A percentile compares a stretch with the other conserved stretches of the same genome.
These are phyloP conservation scores for Echinosophora koreensis DNA, from an alignment of 306 rosid species.

Conservation along the genomic window DNA sequence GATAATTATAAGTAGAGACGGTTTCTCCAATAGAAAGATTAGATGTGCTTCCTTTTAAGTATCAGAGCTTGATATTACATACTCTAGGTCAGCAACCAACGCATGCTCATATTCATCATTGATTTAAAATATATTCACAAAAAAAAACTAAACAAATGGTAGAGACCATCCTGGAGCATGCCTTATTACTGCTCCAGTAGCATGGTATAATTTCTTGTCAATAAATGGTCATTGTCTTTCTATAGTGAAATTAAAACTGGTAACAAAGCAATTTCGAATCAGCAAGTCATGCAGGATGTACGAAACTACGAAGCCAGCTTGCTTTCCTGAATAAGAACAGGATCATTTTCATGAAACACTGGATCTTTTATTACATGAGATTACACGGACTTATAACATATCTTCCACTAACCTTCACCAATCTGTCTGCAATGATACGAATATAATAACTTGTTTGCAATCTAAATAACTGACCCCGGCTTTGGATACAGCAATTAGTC, in stretches of 20 bases:
- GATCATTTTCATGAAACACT: background rate
- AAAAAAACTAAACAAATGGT: too few species aligned
- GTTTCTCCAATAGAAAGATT: too few species aligned
- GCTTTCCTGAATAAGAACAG: background rate
- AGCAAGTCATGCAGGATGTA: background rate
- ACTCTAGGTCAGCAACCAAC: too few species aligned
- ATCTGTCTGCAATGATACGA: background rate
- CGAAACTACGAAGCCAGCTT: background rate
- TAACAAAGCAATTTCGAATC: background rate
- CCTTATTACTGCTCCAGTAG: too few species aligned
- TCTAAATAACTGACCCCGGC: slow-evolving; percentile 46
- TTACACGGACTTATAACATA: too few species aligned
- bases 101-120: too few species aligned
- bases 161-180: too few species aligned
- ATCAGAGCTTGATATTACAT: too few species aligned
- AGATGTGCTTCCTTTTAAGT: too few species aligned
- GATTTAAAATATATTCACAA: too few species aligned
- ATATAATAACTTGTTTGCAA: slow-evolving; percentile 24
- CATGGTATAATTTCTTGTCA: too few species aligned
- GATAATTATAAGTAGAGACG: background rate
- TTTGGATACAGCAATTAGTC: slow-evolving; percentile 67
- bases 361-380: background rate
- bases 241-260: background rate
- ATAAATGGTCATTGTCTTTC: background rate
- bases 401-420: background rate